Conservation (phyloP, 192 early-diverging fungal genomes). For the Umbelopsis sp. region DNA sequence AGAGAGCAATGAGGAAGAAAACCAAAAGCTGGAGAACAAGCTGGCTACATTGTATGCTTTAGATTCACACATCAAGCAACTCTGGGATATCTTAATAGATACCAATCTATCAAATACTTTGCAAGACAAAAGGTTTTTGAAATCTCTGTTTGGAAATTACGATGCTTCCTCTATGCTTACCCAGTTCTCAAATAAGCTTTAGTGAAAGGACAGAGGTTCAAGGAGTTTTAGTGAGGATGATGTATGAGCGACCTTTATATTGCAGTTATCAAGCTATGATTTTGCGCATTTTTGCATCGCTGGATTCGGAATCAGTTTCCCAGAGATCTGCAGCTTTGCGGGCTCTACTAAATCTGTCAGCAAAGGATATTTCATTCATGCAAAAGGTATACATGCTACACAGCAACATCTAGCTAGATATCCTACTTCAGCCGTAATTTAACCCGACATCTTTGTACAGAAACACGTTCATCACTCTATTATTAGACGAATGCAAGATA, state of each 20-base stretch:
- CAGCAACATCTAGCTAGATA: neutral
- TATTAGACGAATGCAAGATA: conserved; percentile 76
- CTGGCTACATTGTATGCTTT: no score
- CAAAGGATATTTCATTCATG: conserved; percentile 66
- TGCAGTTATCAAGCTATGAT: conserved; percentile 74
- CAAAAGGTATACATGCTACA: conserved; percentile 43
- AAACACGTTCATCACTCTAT: conserved; percentile 70
- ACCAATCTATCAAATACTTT: no score
- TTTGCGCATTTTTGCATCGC: conserved; percentile 59
- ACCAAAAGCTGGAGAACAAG: no score
- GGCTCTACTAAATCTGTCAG: conserved; percentile 76
- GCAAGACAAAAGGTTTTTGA: no score
- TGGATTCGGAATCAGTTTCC: conserved; percentile 69
- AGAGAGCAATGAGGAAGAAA: neutral
- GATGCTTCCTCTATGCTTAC: no score
- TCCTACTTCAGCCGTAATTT: neutral
- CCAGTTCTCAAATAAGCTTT: no score
- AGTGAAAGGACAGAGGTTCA: conserved; percentile 28
- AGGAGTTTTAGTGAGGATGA: conserved; percentile 44
- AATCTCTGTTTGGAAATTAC: no score
- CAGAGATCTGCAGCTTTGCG: conserved; percentile 79
- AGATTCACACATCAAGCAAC: no score
- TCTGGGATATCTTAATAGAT: no score
- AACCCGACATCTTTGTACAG: conserved; percentile 21
- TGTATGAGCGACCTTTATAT: conserved; percentile 60